Percentiles rank a stretch among this genome's conserved stretches.
phyloP scores from a whole-genome alignment of 768 basidiomycete genomes.

The Suillus luteus region DNA sequence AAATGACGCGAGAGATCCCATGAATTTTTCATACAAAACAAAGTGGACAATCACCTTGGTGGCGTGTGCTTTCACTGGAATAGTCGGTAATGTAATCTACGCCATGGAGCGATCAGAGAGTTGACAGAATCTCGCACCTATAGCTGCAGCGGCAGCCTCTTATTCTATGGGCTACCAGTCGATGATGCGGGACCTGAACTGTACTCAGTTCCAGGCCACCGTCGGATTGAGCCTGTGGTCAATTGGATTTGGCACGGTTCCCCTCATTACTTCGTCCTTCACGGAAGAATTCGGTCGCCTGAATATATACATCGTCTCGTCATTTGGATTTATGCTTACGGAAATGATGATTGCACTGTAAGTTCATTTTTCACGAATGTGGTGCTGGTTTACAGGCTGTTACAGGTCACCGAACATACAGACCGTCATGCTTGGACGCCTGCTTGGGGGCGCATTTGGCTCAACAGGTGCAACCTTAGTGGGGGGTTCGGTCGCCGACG shows the following conservation, averaged over 20 bases:
- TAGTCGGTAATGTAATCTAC: conserved; percentile 18
- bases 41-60: conserved; percentile 38
- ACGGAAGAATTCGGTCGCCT: conserved; percentile 69
- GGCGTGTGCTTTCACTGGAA: conserved; percentile 24
- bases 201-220: conserved; percentile 44
- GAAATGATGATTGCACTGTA: conserved; percentile 38
- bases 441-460: conserved; percentile 60
- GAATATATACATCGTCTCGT: conserved; percentile 54
- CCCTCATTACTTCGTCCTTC: conserved; percentile 61
- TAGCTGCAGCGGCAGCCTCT: conserved; percentile 48
- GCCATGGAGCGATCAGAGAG: background rate
- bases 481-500: conserved; percentile 65
- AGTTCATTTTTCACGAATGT: conserved; percentile 9
- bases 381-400: background rate
- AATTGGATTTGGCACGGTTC: conserved; percentile 58
- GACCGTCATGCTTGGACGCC: conserved; percentile 58
- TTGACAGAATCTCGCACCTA: background rate
- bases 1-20: conserved; percentile 39
- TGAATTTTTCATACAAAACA: conserved; percentile 32
- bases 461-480: conserved; percentile 69
- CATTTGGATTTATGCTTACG: conserved; percentile 49
- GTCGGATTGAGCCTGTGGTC: conserved; percentile 51
- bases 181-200: conserved; percentile 49
- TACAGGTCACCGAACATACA: conserved; percentile 43
- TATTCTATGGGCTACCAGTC: conserved; percentile 55